Evolutionary conservation across 208 protist genomes (phyloP), one percentile per base, ranked within the genome.

Genomic region (Leishmania turanica): DNA sequence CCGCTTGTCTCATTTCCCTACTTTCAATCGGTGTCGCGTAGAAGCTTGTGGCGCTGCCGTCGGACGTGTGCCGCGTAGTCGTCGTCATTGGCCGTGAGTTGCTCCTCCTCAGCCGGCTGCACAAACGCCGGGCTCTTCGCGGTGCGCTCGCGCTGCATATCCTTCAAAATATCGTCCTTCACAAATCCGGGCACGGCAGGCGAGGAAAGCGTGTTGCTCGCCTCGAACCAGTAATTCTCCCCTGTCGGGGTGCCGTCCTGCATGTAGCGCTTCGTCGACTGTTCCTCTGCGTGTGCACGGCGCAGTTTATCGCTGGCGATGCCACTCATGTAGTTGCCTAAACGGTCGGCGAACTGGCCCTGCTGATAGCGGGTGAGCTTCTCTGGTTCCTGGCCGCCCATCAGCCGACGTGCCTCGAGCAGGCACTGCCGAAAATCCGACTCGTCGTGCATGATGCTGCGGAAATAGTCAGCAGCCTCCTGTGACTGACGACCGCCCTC

Each of bases 221-320:
- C 91, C 83, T 97, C 94, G 71, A 95, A 93, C 93, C 94, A 97
- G 81, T 96, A 96, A 73, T 96, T 91, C 77, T 97, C 92, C 0
- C 93, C 93, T 4, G 94, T 97, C 1, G 92, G 89, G 1, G 88
- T 90, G n/a, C 94, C 94, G 31, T 96, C 91, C 68, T 95, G 85
- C 19, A 89, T 91, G 85, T 93, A 91, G 40, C 81, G 87, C 77
- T 89, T 89, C 47, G 88, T 88, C 47, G 77, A 77, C 53, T 85
- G 62, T 82, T 96, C 89, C 84, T 96, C 92, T 34, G 75, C 64
- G 66, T 91, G 86, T 27, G 82, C 87, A 27, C 79, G 83, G 84
- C 92, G 88, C 82, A 96, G 77, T 47, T 88, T 85, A 62, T 91
- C 81, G 51, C 88, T 89, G 13, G 89, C 91, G 34, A 91, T 79